These are phyloP conservation scores for Termitomyces sp. DNA, from an alignment of 768 basidiomycete species.

Conservation along the genomic window DNA sequence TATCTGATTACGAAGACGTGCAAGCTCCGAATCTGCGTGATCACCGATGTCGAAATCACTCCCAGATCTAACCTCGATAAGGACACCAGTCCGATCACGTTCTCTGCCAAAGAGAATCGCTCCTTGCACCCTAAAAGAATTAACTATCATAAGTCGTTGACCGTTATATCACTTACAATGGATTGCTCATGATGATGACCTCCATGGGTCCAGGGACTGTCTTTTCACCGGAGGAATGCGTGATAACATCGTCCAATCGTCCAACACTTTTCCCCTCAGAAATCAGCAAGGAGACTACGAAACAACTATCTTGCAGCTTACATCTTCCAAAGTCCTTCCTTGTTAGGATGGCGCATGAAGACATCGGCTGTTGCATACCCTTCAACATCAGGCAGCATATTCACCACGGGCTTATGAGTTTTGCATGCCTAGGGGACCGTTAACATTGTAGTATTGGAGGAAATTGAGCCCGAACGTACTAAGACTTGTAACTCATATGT, in stretches of 20 bases:
- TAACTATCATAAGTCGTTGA: too few species aligned
- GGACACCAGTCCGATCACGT: constrained; percentile 21
- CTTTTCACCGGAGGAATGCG: too few species aligned
- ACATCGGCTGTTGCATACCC: not conserved
- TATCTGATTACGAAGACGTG: constrained; percentile 24
- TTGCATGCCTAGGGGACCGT: not conserved
- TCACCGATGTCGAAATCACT: constrained; percentile 18
- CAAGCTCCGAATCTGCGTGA: constrained; percentile 9
- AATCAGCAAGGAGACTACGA: too few species aligned
- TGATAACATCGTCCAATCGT: not conserved
- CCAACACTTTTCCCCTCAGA: not conserved
- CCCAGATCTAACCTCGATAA: constrained; percentile 16
- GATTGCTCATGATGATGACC: constrained; percentile 4
- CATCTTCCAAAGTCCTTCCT: not conserved
- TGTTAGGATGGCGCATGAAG: not conserved
- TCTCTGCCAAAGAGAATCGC: constrained; percentile 34
- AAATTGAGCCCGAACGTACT: not conserved
- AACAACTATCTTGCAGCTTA: not conserved
- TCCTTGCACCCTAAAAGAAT: constrained; percentile 13
- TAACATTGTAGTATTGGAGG: too few species aligned
- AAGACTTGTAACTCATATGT: not conserved
- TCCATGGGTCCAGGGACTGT: too few species aligned
- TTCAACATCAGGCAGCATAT: not conserved
- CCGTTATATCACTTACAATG: too few species aligned
- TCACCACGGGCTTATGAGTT: not conserved